Conservation (phyloP, 2,329 filamentous ascomycete species). For the Penicillium sp. region DNA sequence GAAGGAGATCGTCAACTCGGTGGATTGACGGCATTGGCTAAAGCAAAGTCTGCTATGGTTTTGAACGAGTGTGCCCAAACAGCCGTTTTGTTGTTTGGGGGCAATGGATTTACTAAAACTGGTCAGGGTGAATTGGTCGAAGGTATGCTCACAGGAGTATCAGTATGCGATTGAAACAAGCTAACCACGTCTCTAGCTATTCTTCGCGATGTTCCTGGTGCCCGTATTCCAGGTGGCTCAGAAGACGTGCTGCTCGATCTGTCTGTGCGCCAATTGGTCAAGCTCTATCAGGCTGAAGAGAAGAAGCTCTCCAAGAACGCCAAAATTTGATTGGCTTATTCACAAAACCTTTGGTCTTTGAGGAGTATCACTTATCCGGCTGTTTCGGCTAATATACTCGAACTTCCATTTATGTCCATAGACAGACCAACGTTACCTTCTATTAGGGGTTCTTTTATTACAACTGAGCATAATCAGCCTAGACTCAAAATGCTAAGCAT, state of each 20-base stretch:
- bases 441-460: not conserved
- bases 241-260: constrained; percentile 73
- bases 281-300: constrained; percentile 54
- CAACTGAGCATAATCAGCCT: too few species aligned
- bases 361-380: not conserved
- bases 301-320: constrained; percentile 28
- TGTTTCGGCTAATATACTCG: not conserved
- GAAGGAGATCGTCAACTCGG: constrained; percentile 56
- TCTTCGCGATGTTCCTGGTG: constrained; percentile 61
- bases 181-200: constrained; percentile 48
- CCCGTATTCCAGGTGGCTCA: constrained; percentile 64
- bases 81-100: constrained; percentile 69
- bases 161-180: constrained; percentile 8
- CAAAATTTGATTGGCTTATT: constrained; percentile 22
- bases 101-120: constrained; percentile 67
- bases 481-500: not conserved
- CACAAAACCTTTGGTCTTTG: not conserved
- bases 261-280: constrained; percentile 66
- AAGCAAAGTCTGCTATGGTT: constrained; percentile 70
- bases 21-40: constrained; percentile 68
- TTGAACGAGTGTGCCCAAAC: constrained; percentile 68
- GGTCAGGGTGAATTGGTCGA: constrained; percentile 71
- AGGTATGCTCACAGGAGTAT: constrained; percentile 46
- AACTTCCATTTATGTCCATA: not conserved
- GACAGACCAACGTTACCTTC: not conserved